Evolutionary conservation across 176 grass and related monocot genomes (phyloP).

Genomic region (Zoysia japonica): DNA sequence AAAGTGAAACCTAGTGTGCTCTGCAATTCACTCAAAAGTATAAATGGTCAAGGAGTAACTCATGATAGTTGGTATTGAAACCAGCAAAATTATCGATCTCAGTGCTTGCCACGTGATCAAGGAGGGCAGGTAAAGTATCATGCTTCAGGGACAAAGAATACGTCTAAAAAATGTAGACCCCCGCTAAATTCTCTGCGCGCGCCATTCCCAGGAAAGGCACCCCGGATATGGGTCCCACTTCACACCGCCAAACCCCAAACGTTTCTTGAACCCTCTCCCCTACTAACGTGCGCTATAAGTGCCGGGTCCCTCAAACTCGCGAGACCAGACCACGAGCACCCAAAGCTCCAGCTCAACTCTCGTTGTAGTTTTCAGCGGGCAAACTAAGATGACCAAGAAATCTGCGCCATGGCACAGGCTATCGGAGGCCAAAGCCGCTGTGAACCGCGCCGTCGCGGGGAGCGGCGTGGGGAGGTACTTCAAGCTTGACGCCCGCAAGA

Average conservation of each 20-base stretch:
- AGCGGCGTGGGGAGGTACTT: slow-evolving; percentile 50
- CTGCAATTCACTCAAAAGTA: no score
- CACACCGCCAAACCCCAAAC: neutral
- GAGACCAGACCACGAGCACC: neutral
- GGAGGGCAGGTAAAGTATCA: neutral
- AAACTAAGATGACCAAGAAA: slow-evolving; percentile 17
- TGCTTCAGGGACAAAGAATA: neutral
- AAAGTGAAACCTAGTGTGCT: no score
- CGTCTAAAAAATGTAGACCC: slow-evolving; percentile 10
- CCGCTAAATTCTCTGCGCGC: slow-evolving; percentile 20
- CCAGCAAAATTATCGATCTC: neutral
- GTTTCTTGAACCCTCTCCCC: slow-evolving; percentile 6
- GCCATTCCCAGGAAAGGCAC: slow-evolving; percentile 11
- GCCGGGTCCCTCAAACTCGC: slow-evolving; percentile 11
- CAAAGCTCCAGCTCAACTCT: neutral
- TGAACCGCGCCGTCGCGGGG: slow-evolving; percentile 53
- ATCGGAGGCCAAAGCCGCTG: slow-evolving; percentile 13
- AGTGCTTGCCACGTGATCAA: neutral
- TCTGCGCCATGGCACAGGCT: slow-evolving; percentile 26
- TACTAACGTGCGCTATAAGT: slow-evolving; percentile 32
- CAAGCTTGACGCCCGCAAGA: slow-evolving; percentile 68
- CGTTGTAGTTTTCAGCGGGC: neutral
- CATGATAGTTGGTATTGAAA: neutral
- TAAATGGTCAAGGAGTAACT: neutral
- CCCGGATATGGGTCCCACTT: neutral